Evolutionary conservation across 1,284 basidiomycete genomes (phyloP).

Genomic region (Tilletia horrida): DNA sequence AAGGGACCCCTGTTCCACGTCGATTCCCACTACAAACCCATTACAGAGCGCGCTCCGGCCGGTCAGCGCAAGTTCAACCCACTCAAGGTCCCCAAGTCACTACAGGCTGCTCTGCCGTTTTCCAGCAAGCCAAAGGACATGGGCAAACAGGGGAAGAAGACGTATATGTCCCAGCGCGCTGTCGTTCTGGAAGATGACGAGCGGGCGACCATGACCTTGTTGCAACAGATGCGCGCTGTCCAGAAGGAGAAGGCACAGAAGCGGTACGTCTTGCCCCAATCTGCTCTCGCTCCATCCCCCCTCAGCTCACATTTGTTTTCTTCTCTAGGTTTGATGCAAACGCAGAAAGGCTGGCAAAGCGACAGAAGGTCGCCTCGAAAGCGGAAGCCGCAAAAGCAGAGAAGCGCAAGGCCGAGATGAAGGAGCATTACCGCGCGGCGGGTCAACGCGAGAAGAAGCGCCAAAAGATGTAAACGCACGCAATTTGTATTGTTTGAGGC

Average conservation of each 20-base stretch:
- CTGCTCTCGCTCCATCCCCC: neutral
- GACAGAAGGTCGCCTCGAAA: conserved; percentile 31
- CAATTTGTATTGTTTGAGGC: too few relatives aligned
- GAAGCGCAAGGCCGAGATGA: conserved; percentile 50
- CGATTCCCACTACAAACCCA: conserved; percentile 79
- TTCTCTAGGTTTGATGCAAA: conserved; percentile 28
- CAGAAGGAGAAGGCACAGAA: conserved; percentile 70
- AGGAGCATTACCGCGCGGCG: conserved; percentile 41
- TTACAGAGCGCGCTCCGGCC: conserved; percentile 65
- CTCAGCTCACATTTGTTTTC: neutral
- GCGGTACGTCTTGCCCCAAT: neutral
- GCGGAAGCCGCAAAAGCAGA: conserved; percentile 30
- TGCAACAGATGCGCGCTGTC: conserved; percentile 92
- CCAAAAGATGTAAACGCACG: conserved; percentile 30
- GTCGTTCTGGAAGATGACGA: conserved; percentile 94
- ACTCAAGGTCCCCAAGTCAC: conserved; percentile 78
- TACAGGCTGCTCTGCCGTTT: conserved; percentile 84
- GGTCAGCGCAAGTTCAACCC: conserved; percentile 80
- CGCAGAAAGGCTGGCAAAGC: conserved; percentile 28
- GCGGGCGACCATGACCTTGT: conserved; percentile 80
- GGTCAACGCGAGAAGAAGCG: conserved; percentile 42
- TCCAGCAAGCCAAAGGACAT: conserved; percentile 86
- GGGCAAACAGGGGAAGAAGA: conserved; percentile 69
- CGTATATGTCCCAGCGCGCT: conserved; percentile 61
- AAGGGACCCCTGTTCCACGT: conserved; percentile 72